Evolutionary conservation across 106 monocot genomes (phyloP).

Genomic region (Acorus calamus): DNA sequence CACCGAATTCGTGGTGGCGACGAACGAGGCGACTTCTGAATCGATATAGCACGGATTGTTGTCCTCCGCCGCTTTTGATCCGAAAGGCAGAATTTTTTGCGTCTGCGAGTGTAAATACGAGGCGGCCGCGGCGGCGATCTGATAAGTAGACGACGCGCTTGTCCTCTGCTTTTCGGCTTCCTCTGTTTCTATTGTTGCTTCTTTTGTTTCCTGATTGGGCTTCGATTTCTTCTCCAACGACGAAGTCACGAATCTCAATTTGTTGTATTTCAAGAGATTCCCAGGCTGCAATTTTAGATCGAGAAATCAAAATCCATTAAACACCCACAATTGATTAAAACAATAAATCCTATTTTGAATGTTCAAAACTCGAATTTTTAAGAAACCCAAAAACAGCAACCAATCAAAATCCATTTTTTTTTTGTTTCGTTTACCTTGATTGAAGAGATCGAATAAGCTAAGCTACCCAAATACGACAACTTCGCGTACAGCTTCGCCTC

Average conservation of each 20-base stretch:
- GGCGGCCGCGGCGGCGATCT: slow-evolving; percentile 60
- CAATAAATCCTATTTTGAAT: no score
- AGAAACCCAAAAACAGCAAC: no score
- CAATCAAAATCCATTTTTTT: no score
- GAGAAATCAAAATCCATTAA: no score
- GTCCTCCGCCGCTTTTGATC: neutral
- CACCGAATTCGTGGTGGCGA: slow-evolving; percentile 65
- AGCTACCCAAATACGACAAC: slow-evolving; percentile 7
- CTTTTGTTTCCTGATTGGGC: slow-evolving; percentile 4
- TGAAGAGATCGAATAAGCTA: slow-evolving; percentile 6
- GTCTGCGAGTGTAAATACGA: slow-evolving; percentile 53
- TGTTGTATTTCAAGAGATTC: slow-evolving; percentile 40
- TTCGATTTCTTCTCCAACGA: slow-evolving; percentile 52
- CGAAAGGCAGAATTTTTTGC: slow-evolving; percentile 25
- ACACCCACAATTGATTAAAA: no score
- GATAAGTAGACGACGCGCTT: slow-evolving; percentile 28
- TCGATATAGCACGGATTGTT: neutral
- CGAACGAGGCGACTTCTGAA: slow-evolving; percentile 43
- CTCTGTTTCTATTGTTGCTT: neutral
- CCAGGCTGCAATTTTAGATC: slow-evolving; percentile 22
- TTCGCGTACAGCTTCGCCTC: slow-evolving; percentile 21
- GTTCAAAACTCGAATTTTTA: no score
- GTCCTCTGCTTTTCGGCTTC: neutral
- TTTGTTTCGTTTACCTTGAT: slow-evolving; percentile 3
- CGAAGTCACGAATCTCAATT: slow-evolving; percentile 60